Conservation (phyloP, 305 asterid species). For the Monarda citriodora region DNA sequence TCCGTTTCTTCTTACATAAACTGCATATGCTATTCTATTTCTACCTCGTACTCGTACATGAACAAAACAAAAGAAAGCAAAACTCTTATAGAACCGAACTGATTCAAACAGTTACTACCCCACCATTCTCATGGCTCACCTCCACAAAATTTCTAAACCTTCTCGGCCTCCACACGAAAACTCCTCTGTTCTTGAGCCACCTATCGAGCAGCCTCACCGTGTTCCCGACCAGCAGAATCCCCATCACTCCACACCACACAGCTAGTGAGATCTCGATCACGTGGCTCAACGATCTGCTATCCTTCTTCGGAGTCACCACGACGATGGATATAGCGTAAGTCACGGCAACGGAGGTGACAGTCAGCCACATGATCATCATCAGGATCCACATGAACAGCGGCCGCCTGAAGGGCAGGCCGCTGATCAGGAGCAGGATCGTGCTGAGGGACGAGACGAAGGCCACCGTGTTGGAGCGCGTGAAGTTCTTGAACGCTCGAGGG, state of each 20-base stretch:
- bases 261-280: slow-evolving; percentile 23
- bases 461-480: slow-evolving; percentile 37
- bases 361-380: slow-evolving; percentile 64
- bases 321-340: slow-evolving; percentile 43
- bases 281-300: slow-evolving; percentile 15
- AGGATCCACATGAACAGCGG: slow-evolving; percentile 46
- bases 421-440: slow-evolving; percentile 53
- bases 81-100: no score
- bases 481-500: slow-evolving; percentile 26
- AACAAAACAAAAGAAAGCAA: no score
- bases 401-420: slow-evolving; percentile 58
- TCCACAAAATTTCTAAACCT: neutral
- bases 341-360: slow-evolving; percentile 41
- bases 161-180: slow-evolving; percentile 18
- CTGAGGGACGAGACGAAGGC: slow-evolving; percentile 63
- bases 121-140: neutral
- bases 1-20: no score
- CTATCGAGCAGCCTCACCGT: slow-evolving; percentile 31
- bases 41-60: no score
- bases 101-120: neutral
- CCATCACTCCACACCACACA: slow-evolving; percentile 48
- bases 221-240: slow-evolving; percentile 43
- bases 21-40: no score
- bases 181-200: slow-evolving; percentile 37
- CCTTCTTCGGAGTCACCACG: slow-evolving; percentile 35